Base-by-base conservation (phyloP, 345 rosid species). In the Sonneratia caseolaris region DNA sequence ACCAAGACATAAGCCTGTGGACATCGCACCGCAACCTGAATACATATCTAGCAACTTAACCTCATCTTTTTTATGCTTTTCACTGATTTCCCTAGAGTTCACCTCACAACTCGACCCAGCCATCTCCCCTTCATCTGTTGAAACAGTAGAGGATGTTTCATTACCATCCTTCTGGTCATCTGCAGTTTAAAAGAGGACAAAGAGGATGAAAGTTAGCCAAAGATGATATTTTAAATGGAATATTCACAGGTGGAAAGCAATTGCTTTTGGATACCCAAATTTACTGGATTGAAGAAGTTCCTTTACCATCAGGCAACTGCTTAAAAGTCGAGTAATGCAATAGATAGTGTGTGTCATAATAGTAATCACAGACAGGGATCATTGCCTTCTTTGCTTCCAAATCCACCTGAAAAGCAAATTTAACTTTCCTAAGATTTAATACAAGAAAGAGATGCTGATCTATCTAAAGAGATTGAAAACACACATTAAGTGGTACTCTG, bases 1-100 rank as follows among this genome's bases (percentile, higher is more conserved):
- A 32, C 98, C 95, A 19, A 89, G 81, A 72, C 93, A 86, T 45
- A 93, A 74, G 3, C 98, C 97, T 1, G 91, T 93, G 0, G 97
- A 91, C 97, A 93, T 89, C 10, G 91, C 97, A 8, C 97, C 96
- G 76, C 98, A 93, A 3, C 97, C 97, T 59, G 89, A 83, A 73
- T 93, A 91, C 68, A 91, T 81, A 70, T 93, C 97, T 5, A 91
- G 68, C 81, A 93, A 53, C 14, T 82, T 73, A 16, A 75, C 76
- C 66, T 82, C 81, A 22, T 69, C 65, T 64, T 78, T 83, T 40
- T 40, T 4, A 13, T 47, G 51, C 42, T 42, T 69, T 36, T 7
- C 68, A 6, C 36, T 78, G 65, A 24, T 73, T 47, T 79, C 81
- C 55, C 37, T 67, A 42, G 74, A 73, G 38, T 74, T 71, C 43